These are phyloP conservation scores for Begonia masoniana DNA, from an alignment of 306 rosid species.

Conservation along the genomic window DNA sequence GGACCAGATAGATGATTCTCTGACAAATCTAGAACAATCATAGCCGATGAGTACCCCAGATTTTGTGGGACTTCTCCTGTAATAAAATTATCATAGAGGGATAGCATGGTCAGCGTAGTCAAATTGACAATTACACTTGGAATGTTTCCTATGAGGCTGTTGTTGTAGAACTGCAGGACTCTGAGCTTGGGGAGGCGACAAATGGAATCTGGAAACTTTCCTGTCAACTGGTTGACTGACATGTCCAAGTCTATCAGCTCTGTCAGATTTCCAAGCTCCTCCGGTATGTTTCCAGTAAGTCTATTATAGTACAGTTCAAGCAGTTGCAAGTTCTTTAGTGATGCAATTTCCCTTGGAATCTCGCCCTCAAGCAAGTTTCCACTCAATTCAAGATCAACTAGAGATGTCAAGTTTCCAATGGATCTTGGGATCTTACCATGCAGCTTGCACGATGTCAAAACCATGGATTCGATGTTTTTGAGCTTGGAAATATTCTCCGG, in stretches of 20 bases:
- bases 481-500: slow-evolving; percentile 37
- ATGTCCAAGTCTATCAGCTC: slow-evolving; percentile 68
- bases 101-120: slow-evolving; percentile 41
- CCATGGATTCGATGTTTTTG: slow-evolving; percentile 39
- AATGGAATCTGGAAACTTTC: slow-evolving; percentile 55
- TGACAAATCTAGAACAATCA: slow-evolving; percentile 70
- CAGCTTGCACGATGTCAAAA: slow-evolving; percentile 56
- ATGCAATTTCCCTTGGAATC: slow-evolving; percentile 62
- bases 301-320: slow-evolving; percentile 88
- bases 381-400: slow-evolving; percentile 63
- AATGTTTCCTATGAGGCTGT: slow-evolving; percentile 65
- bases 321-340: slow-evolving; percentile 41
- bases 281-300: slow-evolving; percentile 60
- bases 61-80: slow-evolving; percentile 49
- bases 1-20: slow-evolving; percentile 72
- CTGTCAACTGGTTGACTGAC: slow-evolving; percentile 70
- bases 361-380: slow-evolving; percentile 62
- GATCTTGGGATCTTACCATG: slow-evolving; percentile 56
- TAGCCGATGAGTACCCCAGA: slow-evolving; percentile 51
- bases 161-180: slow-evolving; percentile 84
- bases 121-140: slow-evolving; percentile 59
- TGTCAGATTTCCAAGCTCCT: slow-evolving; percentile 68
- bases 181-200: slow-evolving; percentile 66
- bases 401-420: slow-evolving; percentile 69
- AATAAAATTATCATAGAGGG: slow-evolving; percentile 72